Base-by-base conservation (phyloP, 768 basidiomycete species). In the Dioszegia hungarica region DNA sequence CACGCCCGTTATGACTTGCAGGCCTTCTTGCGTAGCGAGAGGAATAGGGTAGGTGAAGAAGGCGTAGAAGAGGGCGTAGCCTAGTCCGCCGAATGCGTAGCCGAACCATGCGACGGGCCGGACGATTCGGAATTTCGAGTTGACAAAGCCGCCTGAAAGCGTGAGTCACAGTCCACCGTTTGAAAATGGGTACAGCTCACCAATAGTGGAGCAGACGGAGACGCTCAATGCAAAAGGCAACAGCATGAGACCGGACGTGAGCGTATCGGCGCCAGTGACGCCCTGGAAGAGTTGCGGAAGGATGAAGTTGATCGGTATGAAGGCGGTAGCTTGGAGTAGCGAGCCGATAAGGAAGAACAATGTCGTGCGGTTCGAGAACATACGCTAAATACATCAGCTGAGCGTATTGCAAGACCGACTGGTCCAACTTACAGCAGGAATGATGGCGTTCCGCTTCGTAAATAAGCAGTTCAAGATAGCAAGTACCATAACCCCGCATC, bases 361-460 rank as follows among this genome's bases (percentile, higher is more conserved):
- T 3, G 74, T 73, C 25, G 74, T 75, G 17, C 74, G 57, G 37
- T 62, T 73, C 50, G 73, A 72, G 66, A 79, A 77, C 44, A 72
- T 66, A 20, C 70, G 58, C 70, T 71, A 24, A 34, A 27, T 6
- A 11, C 8, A 15, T 41, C 33, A 50, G 49, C 39, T 43, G 40
- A 25, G 24, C 6, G 6, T 19, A 41, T 5, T 19, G n/a, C 5
- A 8, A 19, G 40, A 41, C 24, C n/a, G 6, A 41, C 24, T 17
- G n/a, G n/a, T n/a, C 3, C 17, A 2, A 68, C 69, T 54, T 40
- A 72, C 67, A 22, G 71, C 71, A 10, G 79, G 78, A 5, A 79
- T 73, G 39, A 79, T 71, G 0, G 79, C 71, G 11, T 69, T 67
- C 6, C 76, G 66, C 52, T 76, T 79, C 19, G 78, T 79, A 24